phyloP scores from a whole-genome alignment of 495 filamentous ascomycete genomes.

The Tuber melanosporum region DNA sequence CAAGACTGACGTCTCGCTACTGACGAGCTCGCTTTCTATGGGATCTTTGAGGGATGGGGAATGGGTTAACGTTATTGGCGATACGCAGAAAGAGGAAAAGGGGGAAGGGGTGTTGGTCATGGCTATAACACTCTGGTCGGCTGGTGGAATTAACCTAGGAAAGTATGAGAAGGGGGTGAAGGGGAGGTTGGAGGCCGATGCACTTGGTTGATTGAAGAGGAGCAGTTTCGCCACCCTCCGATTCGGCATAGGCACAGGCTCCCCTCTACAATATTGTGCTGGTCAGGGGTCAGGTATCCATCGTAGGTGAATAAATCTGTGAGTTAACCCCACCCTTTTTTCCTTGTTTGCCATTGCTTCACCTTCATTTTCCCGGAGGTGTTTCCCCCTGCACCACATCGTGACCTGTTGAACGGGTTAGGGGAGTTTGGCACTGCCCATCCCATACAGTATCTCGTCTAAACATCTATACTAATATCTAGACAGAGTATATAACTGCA shows the following conservation, averaged over 20 bases:
- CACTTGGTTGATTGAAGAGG: background rate
- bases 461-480: background rate
- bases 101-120: conserved; percentile 9
- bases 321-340: background rate
- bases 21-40: conserved; percentile 57
- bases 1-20: conserved; percentile 59
- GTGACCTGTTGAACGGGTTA: background rate
- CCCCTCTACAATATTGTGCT: background rate
- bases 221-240: background rate
- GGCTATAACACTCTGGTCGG: conserved; percentile 36
- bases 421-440: background rate
- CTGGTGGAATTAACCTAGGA: conserved; percentile 18
- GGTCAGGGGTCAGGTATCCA: background rate
- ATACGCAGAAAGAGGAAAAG: conserved; percentile 48
- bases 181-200: conserved; percentile 17
- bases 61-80: conserved; percentile 88
- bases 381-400: background rate
- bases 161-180: conserved; percentile 21
- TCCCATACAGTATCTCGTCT: background rate
- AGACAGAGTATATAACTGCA: background rate
- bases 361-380: background rate
- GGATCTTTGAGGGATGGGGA: conserved; percentile 62
- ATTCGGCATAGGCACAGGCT: background rate
- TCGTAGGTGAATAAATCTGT: background rate
- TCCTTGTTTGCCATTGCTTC: background rate